phyloP scores from a whole-genome alignment of 495 filamentous ascomycete species.

The Penicillium pulvis region DNA sequence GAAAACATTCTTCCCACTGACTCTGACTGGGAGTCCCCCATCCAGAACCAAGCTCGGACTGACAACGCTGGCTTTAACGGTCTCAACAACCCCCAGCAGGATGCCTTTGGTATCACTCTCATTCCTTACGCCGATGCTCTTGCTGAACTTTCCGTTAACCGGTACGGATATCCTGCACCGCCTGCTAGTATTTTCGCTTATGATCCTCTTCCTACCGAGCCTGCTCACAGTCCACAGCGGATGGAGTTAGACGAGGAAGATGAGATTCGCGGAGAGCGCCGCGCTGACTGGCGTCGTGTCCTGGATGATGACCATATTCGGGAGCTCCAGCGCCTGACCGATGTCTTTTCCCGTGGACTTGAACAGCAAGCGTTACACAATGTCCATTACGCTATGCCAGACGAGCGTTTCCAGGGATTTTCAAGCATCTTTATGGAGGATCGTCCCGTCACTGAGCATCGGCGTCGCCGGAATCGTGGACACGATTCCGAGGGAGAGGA shows the following conservation, averaged over 20 bases:
- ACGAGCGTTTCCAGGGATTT: constrained; percentile 1
- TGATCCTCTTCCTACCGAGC: background rate
- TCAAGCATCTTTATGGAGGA: constrained; percentile 25
- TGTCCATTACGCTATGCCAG: constrained; percentile 7
- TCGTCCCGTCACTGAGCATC: constrained; percentile 25
- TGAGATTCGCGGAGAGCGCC: background rate
- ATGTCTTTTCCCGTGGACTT: background rate
- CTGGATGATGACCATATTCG: background rate
- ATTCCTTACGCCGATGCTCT: background rate
- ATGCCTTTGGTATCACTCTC: background rate
- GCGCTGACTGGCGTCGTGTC: background rate
- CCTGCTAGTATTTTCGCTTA: background rate
- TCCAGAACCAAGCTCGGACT: background rate
- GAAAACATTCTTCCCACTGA: constrained; percentile 5
- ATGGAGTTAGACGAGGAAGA: background rate
- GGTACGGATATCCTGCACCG: background rate
- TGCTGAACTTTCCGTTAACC: background rate
- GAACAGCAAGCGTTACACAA: background rate
- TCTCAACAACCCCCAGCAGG: background rate
- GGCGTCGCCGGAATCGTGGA: constrained; percentile 21
- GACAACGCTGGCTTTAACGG: background rate
- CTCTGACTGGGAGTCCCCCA: background rate
- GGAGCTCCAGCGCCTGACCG: background rate
- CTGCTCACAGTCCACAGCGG: background rate
- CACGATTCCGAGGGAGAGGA: background rate